Evolutionary conservation across 2,329 filamentous ascomycete genomes (phyloP), one percentile per base, ranked within the genome.

Genomic region (Helminthosporium solani): DNA sequence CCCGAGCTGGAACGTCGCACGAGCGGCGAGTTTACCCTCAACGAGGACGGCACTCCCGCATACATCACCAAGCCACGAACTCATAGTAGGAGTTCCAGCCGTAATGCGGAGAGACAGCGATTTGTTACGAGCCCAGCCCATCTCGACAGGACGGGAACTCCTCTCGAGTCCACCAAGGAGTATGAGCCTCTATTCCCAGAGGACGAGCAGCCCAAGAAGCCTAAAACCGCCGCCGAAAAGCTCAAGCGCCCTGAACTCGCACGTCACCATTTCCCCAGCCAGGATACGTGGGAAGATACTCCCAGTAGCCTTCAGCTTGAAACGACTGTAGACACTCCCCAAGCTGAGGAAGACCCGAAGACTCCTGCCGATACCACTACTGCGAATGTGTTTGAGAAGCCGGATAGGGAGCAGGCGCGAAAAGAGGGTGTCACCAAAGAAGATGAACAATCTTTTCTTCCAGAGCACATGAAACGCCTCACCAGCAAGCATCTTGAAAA

Each of bases 201-300:
- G 33, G 74, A 83, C 12, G 79, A 94, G 46, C 72, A 78, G 19
- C 73, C 77, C 40, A 78, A 78, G 53, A 71, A 78, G 46, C 75
- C 74, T 7, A 64, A 78, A 40, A 76, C 76, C n/a, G 71, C 76
- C 25, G 73, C 73, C 25, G 77, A 83, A 47, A 78, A 78, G 53
- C 74, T 83, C 56, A 83, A 82, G 67, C 72, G 75, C 34, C 74
- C 75, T 21, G 74, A 72, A 42, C 66, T 76, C 47, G 72, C 73
- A 41, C 67, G 73, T 40, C 75, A 78, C 53, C 86, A 86, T 51
- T 99, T 99, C 71, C 94, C 94, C 1, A 96, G 91, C 69, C 87
- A 91, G 67, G 94, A 99, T 67, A 83, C 97, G 33, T 99, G 94
- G 94, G 94, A 99, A 73, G 95, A 99, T 68, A 86, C 90, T 0